phyloP scores from a whole-genome alignment of 2,329 filamentous ascomycete genomes.

The Aureobasidium vineae region DNA sequence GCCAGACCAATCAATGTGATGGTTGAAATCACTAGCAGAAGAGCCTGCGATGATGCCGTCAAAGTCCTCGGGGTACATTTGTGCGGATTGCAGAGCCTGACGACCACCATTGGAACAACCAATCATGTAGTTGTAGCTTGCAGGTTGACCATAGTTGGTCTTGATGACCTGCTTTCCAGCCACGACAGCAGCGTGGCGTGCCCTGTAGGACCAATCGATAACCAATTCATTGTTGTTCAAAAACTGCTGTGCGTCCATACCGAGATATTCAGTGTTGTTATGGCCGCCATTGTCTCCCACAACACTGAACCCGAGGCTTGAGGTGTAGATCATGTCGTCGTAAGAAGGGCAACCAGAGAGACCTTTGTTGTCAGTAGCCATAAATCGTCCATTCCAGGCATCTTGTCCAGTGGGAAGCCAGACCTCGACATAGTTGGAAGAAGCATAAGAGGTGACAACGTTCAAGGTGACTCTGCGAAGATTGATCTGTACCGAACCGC shows the following conservation, averaged over 20 bases:
- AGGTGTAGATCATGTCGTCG: conserved; percentile 37
- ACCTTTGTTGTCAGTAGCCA: conserved; percentile 39
- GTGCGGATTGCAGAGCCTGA: conserved; percentile 56
- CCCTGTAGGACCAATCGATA: conserved; percentile 38
- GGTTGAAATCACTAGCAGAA: conserved; percentile 46
- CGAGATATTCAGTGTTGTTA: conserved; percentile 12
- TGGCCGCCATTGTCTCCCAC: conserved; percentile 39
- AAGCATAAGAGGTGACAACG: conserved; percentile 7
- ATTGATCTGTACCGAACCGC: background rate
- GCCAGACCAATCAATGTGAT: conserved; percentile 47
- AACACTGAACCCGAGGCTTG: conserved; percentile 37
- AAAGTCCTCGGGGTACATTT: conserved; percentile 57
- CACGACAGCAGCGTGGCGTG: conserved; percentile 37
- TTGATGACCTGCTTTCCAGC: conserved; percentile 38
- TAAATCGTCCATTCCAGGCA: conserved; percentile 27
- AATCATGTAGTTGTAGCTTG: conserved; percentile 53
- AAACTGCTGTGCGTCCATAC: conserved; percentile 34
- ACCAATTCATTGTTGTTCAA: conserved; percentile 36
- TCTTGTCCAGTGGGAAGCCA: conserved; percentile 42
- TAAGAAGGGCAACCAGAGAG: conserved; percentile 39
- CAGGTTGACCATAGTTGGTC: conserved; percentile 42
- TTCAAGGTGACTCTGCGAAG: conserved; percentile 11
- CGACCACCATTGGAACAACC: conserved; percentile 61
- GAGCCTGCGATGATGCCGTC: conserved; percentile 55
- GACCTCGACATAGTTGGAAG: conserved; percentile 39